phyloP scores from a whole-genome alignment of 2,329 filamentous ascomycete species.

The Geosmithia flava region DNA sequence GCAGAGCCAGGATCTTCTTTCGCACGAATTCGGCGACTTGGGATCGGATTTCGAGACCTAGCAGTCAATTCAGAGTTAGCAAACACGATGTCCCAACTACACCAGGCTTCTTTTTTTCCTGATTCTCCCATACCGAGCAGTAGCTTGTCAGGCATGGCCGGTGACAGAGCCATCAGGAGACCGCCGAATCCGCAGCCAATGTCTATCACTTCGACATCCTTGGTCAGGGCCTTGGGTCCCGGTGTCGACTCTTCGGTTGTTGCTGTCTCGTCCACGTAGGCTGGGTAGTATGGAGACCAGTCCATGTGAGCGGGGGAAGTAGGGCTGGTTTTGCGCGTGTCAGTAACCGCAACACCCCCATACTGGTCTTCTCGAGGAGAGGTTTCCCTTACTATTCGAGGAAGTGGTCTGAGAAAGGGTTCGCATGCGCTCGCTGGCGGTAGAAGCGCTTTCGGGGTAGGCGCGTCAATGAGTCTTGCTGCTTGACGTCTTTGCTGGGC shows the following conservation, averaged over 20 bases:
- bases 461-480: slow-evolving; percentile 39
- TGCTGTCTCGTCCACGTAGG: slow-evolving; percentile 39
- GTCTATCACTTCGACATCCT: slow-evolving; percentile 82
- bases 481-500: slow-evolving; percentile 41
- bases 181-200: slow-evolving; percentile 97
- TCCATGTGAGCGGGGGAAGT: slow-evolving; percentile 73
- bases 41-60: slow-evolving; percentile 83
- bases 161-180: slow-evolving; percentile 72
- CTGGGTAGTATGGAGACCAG: slow-evolving; percentile 76
- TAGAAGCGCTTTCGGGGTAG: slow-evolving; percentile 94
- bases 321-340: slow-evolving; percentile 43
- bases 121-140: slow-evolving; percentile 51
- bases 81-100: neutral
- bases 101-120: neutral
- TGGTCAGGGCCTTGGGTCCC: slow-evolving; percentile 20
- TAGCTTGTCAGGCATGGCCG: slow-evolving; percentile 67
- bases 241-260: slow-evolving; percentile 8
- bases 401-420: slow-evolving; percentile 91
- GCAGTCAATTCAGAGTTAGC: slow-evolving; percentile 1
- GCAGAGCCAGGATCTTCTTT: slow-evolving; percentile 73
- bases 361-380: neutral
- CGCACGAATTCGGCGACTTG: slow-evolving; percentile 87
- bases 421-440: slow-evolving; percentile 89
- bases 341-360: neutral
- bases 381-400: slow-evolving; percentile 64